Evolutionary conservation across 768 basidiomycete species (phyloP), one percentile per base, ranked within the genome.

Genomic region (Favolaschia claudopus): DNA sequence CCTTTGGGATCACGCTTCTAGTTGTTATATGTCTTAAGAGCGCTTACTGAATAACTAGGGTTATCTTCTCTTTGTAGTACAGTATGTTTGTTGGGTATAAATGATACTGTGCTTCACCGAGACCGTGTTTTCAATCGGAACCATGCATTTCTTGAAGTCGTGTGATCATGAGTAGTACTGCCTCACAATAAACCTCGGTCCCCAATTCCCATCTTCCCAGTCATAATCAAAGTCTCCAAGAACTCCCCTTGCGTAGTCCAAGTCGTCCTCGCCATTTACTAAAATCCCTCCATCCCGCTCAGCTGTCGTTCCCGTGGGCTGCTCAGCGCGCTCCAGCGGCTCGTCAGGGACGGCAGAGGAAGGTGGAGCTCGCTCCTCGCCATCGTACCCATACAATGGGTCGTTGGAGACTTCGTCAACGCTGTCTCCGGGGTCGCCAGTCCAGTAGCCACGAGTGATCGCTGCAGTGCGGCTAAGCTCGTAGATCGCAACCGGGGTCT

Each of bases 371-470:
- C 39, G 42, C 19, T 36, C 53, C 19, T 56, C 44, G 10, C 42
- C 62, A 5, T 65, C 63, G 2, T 37, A 57, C 53, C 60, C 64
- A 45, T 63, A 64, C 4, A 45, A 29, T 6, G 55, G 52, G 20
- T 55, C 36, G 22, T 36, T 32, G 3, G 22, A 22, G 0, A 63
- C 64, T 10, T 17, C 37, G 0, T 40, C 32, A 4, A 57, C 22
- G 48, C 55, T 24, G 55, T 71, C 70, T 13, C 67, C 69, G 7
- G 67, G 54, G 54, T 72, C 67, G 5, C 55, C 65, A 20, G 47
- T 55, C 70, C 70, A 72, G 43, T 69, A 71, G 1, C 70, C 70
- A 31, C 61, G 42, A 54, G 42, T 59, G 27, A 71, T 68, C 1
- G 70, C 70, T 7, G 63, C 19, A 37, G 65, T 49, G 14, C 65